A percentile compares a stretch with the other conserved stretches of the same genome.
phyloP scores from a whole-genome alignment of 2,329 filamentous ascomycete genomes.

The Calonectria ilicicola region DNA sequence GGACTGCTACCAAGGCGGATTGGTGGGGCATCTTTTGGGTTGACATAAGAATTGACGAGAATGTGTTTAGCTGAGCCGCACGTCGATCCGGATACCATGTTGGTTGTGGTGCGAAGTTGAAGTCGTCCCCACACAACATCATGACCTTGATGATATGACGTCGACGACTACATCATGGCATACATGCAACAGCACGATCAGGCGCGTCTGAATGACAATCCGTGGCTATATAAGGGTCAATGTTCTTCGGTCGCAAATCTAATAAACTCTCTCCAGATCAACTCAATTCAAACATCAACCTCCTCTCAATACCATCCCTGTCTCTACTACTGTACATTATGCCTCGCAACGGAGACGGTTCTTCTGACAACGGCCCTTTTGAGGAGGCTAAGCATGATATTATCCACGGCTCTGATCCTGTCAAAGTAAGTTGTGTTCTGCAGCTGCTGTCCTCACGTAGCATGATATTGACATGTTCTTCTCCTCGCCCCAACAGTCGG shows the following conservation, averaged over 20 bases:
- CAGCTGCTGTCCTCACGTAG: background rate
- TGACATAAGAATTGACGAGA: background rate
- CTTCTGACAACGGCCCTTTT: conserved; percentile 59
- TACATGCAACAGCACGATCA: background rate
- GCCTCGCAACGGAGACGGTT: conserved; percentile 64
- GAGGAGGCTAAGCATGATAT: conserved; percentile 55
- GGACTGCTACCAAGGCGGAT: background rate
- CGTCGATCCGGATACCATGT: conserved; percentile 1
- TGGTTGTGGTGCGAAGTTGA: background rate
- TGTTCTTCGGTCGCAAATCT: background rate
- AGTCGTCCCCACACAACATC: conserved; percentile 16
- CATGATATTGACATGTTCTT: background rate
- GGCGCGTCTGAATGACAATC: background rate
- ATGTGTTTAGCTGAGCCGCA: background rate
- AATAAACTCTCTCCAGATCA: background rate
- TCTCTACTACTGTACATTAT: conserved; percentile 49
- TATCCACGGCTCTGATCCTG: conserved; percentile 56
- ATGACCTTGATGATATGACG: conserved; percentile 26
- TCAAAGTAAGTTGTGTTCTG: conserved; percentile 47
- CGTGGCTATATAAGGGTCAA: background rate
- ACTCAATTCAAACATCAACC: background rate
- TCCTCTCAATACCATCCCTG: background rate
- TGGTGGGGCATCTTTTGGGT: background rate
- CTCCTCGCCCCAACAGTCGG: conserved; percentile 32
- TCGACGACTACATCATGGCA: conserved; percentile 14